phyloP scores from a whole-genome alignment of 306 rosid genomes.

The Nissolia schottii region DNA sequence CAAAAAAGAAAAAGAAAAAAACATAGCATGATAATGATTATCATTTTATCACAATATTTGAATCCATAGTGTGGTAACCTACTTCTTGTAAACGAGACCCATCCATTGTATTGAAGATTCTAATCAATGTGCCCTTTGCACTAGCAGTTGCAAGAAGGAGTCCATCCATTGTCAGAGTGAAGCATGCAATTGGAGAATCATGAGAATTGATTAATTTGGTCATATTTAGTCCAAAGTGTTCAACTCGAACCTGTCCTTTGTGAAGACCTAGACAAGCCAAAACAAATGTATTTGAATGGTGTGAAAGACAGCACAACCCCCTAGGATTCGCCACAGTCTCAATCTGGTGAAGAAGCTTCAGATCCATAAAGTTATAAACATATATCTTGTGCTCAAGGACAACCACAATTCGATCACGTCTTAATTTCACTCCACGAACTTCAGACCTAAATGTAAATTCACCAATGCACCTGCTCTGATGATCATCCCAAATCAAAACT shows the following conservation, averaged over 20 bases:
- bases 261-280: conserved; percentile 85
- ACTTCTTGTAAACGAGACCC: conserved; percentile 92
- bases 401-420: conserved; percentile 77
- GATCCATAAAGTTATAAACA: conserved; percentile 72
- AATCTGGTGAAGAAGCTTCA: conserved; percentile 88
- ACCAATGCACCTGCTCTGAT: conserved; percentile 78
- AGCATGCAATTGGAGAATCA: conserved; percentile 80
- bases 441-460: conserved; percentile 88
- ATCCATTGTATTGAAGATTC: conserved; percentile 95
- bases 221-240: conserved; percentile 82
- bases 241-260: conserved; percentile 77
- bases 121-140: conserved; percentile 83
- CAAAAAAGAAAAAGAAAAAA: background rate
- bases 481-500: conserved; percentile 96
- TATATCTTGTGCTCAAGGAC: conserved; percentile 91
- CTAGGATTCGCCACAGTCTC: conserved; percentile 83
- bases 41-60: conserved; percentile 1
- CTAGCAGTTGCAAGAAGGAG: conserved; percentile 98
- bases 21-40: conserved; percentile 8
- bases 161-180: conserved; percentile 83
- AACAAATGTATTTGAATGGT: conserved; percentile 71
- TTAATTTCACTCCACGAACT: conserved; percentile 76
- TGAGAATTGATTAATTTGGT: conserved; percentile 74
- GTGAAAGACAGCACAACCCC: conserved; percentile 86
- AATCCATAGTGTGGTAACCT: conserved; percentile 25